Base-by-base conservation (phyloP, 1,139 yeast genomes). In the Fermentozyma sake region DNA sequence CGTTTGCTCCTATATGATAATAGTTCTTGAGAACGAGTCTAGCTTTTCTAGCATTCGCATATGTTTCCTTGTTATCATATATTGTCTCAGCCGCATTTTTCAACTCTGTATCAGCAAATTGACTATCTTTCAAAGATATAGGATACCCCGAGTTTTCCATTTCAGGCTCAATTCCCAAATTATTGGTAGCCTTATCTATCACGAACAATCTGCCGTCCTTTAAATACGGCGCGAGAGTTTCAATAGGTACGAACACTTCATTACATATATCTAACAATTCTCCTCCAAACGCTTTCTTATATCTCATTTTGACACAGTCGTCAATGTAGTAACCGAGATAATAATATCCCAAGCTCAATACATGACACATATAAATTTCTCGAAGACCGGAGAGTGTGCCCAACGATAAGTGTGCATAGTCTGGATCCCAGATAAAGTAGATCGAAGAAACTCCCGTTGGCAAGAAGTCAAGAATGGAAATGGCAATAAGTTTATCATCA, bases 341-440 rank as follows among this genome's bases (percentile, higher is more conserved):
- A 46, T 82, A 80, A 48, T 68, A 74, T 1, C 68, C 64, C 21
- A 65, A 50, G 2, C 58, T 48, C 30, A 72, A 50, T 27, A 52
- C 45, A 14, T 61, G 41, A 15, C 73, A 56, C 59, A 84, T 51
- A 4, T 74, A 64, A 26, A 85, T 58, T 45, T 89, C 97, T 20
- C 84, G 55, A 17, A 86, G 44, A 0, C 86, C 93, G 32, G 89
- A 77, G 2, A 87, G 50, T 16, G 85, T 83, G 0, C 97, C 97
- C 20, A 87, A 53, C 0, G 87, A 80, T 37, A 80, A 57, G 32
- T 74, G 66, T 2, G 79, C 76, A 49, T 68, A 80, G 35, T 77
- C 89, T 0, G 95, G 94, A 47, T 87, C 93, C 85, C 94, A 86
- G 11, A 87, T 76, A 45, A 87, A 82, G 47, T 87, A 89, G 1